phyloP scores from a whole-genome alignment of 2,329 filamentous ascomycete species.

The Daldinia eschscholtzii region DNA sequence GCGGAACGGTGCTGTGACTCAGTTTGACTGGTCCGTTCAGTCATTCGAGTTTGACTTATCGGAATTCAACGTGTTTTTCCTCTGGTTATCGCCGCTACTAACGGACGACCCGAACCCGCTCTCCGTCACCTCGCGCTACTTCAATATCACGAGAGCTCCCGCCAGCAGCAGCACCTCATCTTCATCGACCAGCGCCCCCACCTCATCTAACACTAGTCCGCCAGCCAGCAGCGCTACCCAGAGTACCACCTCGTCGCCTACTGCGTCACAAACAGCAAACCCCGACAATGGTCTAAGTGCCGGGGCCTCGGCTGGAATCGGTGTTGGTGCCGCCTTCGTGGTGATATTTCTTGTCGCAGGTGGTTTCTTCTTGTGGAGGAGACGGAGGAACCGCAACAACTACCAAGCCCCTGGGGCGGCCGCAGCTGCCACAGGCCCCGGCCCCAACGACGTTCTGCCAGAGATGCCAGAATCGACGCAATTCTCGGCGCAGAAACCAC shows the following conservation, averaged over 20 bases:
- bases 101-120: neutral
- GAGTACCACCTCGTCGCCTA: neutral
- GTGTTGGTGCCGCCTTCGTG: conserved; percentile 22
- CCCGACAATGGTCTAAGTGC: conserved; percentile 18
- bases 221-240: conserved; percentile 1
- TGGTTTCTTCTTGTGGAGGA: conserved; percentile 22
- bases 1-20: conserved; percentile 29
- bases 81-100: conserved; percentile 22
- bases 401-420: conserved; percentile 4
- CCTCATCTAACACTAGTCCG: conserved; percentile 4
- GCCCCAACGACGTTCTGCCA: neutral
- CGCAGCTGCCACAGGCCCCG: neutral
- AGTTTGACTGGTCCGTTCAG: conserved; percentile 43
- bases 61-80: conserved; percentile 33
- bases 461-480: conserved; percentile 3
- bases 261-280: neutral
- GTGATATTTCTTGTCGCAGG: conserved; percentile 18
- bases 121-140: conserved; percentile 32
- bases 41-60: conserved; percentile 32
- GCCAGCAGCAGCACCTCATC: neutral
- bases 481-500: conserved; percentile 1
- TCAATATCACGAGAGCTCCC: conserved; percentile 33
- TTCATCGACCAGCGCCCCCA: conserved; percentile 1
- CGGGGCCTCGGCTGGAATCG: conserved; percentile 37
- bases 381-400: conserved; percentile 5